Conservation (phyloP, 2,329 filamentous ascomycete species). For the Aureobasidium sp. region DNA sequence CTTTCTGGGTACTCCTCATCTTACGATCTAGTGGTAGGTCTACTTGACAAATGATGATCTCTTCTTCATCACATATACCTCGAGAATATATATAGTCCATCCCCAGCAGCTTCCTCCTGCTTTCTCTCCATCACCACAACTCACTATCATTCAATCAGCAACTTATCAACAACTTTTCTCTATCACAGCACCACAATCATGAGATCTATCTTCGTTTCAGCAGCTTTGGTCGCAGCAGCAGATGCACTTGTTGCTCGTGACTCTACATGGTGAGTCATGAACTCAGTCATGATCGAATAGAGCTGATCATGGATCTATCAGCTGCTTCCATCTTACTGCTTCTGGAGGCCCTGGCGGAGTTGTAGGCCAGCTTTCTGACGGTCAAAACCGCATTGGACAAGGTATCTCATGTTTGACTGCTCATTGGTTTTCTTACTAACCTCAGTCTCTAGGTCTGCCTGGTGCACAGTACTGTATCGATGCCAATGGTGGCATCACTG, state of each 20-base stretch:
- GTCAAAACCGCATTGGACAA: constrained; percentile 51
- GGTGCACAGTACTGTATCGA: constrained; percentile 50
- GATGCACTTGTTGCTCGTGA: constrained; percentile 32
- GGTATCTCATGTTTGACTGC: constrained; percentile 14
- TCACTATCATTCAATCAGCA: background rate
- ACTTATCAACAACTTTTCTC: background rate
- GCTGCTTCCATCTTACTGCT: constrained; percentile 49
- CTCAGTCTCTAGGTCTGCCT: constrained; percentile 27
- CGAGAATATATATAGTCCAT: constrained; percentile 6
- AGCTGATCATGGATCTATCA: background rate
- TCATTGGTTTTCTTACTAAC: background rate
- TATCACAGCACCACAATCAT: constrained; percentile 18
- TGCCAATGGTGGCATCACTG: constrained; percentile 47
- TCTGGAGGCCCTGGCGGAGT: constrained; percentile 45
- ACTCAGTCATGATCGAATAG: background rate
- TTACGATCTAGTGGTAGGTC: background rate
- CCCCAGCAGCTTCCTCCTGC: background rate
- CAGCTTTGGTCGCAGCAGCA: constrained; percentile 29
- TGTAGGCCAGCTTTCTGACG: constrained; percentile 55
- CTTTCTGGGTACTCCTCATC: constrained; percentile 14
- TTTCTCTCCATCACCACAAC: constrained; percentile 10
- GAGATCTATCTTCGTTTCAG: constrained; percentile 31
- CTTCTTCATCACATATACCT: background rate
- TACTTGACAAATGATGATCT: background rate
- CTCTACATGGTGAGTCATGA: constrained; percentile 27